Percentiles rank a stretch among this genome's conserved stretches.
Conservation (phyloP, 2,329 filamentous ascomycete species). For the Alternaria ethzedia region DNA sequence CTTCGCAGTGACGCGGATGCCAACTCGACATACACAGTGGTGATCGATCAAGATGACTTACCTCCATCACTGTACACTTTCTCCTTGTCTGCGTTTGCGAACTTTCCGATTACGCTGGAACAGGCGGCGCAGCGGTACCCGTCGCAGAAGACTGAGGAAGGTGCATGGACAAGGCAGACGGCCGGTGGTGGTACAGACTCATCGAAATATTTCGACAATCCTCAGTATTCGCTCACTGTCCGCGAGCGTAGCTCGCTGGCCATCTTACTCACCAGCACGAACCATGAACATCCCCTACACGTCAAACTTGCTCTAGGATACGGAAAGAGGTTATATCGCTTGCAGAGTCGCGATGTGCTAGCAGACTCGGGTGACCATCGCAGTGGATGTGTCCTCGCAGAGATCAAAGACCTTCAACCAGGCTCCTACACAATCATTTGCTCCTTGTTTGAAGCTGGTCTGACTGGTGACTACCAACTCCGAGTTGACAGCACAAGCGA, state of each 20-base stretch:
- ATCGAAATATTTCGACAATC: conserved; percentile 80
- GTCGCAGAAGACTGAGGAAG: conserved; percentile 64
- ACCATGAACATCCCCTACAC: conserved; percentile 75
- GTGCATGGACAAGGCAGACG: conserved; percentile 77
- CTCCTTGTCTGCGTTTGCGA: conserved; percentile 82
- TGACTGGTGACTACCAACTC: conserved; percentile 76
- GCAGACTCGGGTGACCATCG: conserved; percentile 88
- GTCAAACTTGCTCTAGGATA: conserved; percentile 82
- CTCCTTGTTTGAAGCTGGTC: conserved; percentile 85
- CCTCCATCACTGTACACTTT: conserved; percentile 79
- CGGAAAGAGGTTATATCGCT: conserved; percentile 72
- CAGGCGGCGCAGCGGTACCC: conserved; percentile 67
- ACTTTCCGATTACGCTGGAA: conserved; percentile 64
- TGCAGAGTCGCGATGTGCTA: conserved; percentile 79
- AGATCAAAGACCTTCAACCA: conserved; percentile 64
- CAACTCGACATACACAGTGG: conserved; percentile 64
- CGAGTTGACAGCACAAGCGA: conserved; percentile 70
- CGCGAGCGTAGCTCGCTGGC: conserved; percentile 66
- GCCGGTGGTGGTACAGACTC: conserved; percentile 85
- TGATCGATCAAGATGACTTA: conserved; percentile 80
- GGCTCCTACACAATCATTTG: conserved; percentile 88
- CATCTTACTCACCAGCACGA: conserved; percentile 73
- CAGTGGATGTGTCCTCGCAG: conserved; percentile 75
- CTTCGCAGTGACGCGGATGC: conserved; percentile 71
- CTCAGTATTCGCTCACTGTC: conserved; percentile 77